These are phyloP conservation scores for Aaosphaeria pasadenensis DNA, from an alignment of 2,329 filamentous ascomycete genomes.

Conservation along the genomic window DNA sequence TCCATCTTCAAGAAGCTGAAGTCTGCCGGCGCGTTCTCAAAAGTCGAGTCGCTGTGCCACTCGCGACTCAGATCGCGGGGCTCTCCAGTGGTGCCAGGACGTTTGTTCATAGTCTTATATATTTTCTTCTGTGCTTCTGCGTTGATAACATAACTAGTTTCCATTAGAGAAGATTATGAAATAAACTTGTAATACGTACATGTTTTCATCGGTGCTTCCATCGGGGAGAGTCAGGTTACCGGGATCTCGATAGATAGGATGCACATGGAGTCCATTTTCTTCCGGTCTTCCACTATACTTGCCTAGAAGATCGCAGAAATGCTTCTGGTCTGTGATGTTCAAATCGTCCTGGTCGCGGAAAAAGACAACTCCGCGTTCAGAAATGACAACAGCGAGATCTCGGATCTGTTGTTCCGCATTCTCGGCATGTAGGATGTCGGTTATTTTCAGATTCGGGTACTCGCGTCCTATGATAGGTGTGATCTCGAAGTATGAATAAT, in stretches of 20 bases:
- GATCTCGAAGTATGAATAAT: slow-evolving; percentile 54
- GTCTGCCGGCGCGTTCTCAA: slow-evolving; percentile 55
- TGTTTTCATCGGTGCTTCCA: slow-evolving; percentile 16
- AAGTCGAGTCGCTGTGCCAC: slow-evolving; percentile 62
- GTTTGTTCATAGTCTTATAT: slow-evolving; percentile 31
- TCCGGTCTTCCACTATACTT: slow-evolving; percentile 55
- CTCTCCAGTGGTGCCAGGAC: slow-evolving; percentile 13
- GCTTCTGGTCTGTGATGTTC: slow-evolving; percentile 51
- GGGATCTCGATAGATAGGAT: slow-evolving; percentile 47
- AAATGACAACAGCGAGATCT: slow-evolving; percentile 56
- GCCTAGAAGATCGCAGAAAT: slow-evolving; percentile 49
- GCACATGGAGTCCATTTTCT: slow-evolving; percentile 58
- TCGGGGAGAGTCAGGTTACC: slow-evolving; percentile 14
- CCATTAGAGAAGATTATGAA: slow-evolving; percentile 6
- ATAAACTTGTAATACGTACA: slow-evolving; percentile 1
- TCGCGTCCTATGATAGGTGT: slow-evolving; percentile 64
- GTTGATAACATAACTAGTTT: slow-evolving; percentile 63
- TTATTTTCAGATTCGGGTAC: slow-evolving; percentile 56
- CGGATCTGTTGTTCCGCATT: slow-evolving; percentile 63
- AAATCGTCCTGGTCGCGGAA: slow-evolving; percentile 52
- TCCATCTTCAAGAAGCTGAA: slow-evolving; percentile 18
- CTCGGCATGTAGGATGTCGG: slow-evolving; percentile 60
- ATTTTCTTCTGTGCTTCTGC: slow-evolving; percentile 46
- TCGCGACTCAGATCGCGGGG: slow-evolving; percentile 31
- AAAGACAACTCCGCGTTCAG: slow-evolving; percentile 53